Evolutionary conservation across 768 basidiomycete species (phyloP).

Genomic region (Trametopsis cervina): DNA sequence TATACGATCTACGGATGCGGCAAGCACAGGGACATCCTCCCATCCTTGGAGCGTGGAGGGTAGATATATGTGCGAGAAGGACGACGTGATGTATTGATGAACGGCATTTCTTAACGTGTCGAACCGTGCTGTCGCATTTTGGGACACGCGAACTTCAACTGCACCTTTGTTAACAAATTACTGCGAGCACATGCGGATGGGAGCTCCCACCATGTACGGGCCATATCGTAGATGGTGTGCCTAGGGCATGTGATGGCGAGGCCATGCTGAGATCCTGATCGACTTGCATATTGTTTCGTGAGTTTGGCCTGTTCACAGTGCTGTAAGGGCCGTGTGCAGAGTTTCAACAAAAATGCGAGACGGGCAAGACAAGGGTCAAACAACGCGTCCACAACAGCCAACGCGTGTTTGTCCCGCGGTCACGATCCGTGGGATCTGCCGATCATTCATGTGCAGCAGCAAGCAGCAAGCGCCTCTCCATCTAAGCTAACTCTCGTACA

Average conservation of each 20-base stretch:
- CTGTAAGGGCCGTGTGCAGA: not conserved
- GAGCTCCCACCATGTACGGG: constrained; percentile 52
- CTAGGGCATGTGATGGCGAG: constrained; percentile 10
- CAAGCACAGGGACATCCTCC: constrained; percentile 67
- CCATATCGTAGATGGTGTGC: constrained; percentile 35
- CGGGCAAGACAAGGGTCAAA: not conserved
- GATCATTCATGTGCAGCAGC: too few species aligned
- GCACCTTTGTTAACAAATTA: too few species aligned
- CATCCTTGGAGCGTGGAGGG: constrained; percentile 73
- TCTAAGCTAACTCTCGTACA: too few species aligned
- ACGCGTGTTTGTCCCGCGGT: not conserved
- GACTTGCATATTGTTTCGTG: constrained; percentile 10
- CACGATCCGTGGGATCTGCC: too few species aligned
- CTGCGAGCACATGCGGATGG: too few species aligned
- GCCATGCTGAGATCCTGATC: constrained; percentile 22
- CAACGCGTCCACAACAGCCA: too few species aligned
- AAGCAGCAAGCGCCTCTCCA: too few species aligned
- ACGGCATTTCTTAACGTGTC: constrained; percentile 68
- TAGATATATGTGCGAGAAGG: constrained; percentile 60
- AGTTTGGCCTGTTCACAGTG: too few species aligned
- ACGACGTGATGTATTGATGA: constrained; percentile 42
- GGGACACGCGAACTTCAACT: constrained; percentile 82
- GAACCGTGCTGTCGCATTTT: constrained; percentile 63
- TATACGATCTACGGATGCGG: constrained; percentile 71
- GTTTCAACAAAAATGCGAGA: not conserved